A percentile compares a stretch with the other conserved stretches of the same genome.
Conservation (phyloP, 2,329 filamentous ascomycete species). For the Epicoccum sorghinum region DNA sequence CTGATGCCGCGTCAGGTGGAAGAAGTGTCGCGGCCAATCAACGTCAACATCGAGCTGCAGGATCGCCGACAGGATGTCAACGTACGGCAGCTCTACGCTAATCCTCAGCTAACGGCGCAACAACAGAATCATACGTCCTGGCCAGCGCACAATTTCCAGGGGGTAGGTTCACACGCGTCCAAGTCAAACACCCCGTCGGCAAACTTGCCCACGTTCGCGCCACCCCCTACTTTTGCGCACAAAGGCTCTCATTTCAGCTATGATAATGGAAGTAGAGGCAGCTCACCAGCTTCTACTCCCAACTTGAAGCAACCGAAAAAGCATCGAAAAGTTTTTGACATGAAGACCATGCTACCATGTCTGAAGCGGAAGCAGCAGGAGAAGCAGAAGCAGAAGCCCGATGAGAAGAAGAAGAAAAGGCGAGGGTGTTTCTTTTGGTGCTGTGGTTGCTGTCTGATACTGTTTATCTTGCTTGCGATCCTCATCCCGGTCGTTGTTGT, state of each 20-base stretch:
- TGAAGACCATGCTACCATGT: constrained; percentile 33
- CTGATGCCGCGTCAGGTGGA: constrained; percentile 41
- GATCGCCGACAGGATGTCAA: constrained; percentile 29
- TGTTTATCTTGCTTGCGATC: constrained; percentile 45
- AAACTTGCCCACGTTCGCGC: constrained; percentile 37
- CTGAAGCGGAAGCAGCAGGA: constrained; percentile 24
- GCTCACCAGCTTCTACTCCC: constrained; percentile 28
- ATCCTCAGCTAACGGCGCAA: constrained; percentile 24
- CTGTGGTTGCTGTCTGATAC: constrained; percentile 45
- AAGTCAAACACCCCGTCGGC: constrained; percentile 23
- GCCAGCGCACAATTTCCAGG: constrained; percentile 22
- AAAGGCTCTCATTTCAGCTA: constrained; percentile 37
- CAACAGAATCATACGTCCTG: constrained; percentile 27
- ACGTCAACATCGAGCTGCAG: constrained; percentile 42
- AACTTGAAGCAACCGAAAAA: constrained; percentile 36
- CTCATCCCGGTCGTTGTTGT: constrained; percentile 49
- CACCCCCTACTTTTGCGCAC: constrained; percentile 36
- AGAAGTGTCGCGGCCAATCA: constrained; percentile 32
- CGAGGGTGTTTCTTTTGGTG: constrained; percentile 41
- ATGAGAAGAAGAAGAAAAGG: constrained; percentile 38
- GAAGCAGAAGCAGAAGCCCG: constrained; percentile 18
- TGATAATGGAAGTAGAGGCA: constrained; percentile 33
- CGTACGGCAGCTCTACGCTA: constrained; percentile 21
- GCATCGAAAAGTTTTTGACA: constrained; percentile 39
- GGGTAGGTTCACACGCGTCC: constrained; percentile 13